Conservation (phyloP, 2,329 filamentous ascomycete species). For the Mycosphaerella sp. region DNA sequence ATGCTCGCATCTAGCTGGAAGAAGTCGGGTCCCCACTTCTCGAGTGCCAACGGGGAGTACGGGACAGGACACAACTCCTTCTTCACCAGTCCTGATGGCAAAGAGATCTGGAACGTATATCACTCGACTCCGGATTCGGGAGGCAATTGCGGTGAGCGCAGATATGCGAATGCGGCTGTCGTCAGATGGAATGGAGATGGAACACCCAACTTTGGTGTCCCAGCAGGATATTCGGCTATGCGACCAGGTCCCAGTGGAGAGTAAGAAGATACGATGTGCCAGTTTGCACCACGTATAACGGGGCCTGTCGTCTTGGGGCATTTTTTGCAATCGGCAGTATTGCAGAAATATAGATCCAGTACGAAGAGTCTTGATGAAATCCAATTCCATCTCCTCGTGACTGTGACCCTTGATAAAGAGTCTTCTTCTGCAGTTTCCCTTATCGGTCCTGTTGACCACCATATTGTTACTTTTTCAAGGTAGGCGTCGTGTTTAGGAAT, state of each 20-base stretch:
- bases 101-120: slow-evolving; percentile 51
- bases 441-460: too few relatives aligned
- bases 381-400: too few relatives aligned
- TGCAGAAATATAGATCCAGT: too few relatives aligned
- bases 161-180: slow-evolving; percentile 50
- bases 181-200: slow-evolving; percentile 48
- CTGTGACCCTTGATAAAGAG: too few relatives aligned
- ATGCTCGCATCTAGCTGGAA: slow-evolving; percentile 42
- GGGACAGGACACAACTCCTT: slow-evolving; percentile 37
- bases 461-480: too few relatives aligned
- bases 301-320: too few relatives aligned
- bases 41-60: slow-evolving; percentile 51
- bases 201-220: slow-evolving; percentile 47
- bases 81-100: slow-evolving; percentile 51
- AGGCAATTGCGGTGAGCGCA: slow-evolving; percentile 47
- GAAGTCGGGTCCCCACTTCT: slow-evolving; percentile 49
- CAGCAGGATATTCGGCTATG: slow-evolving; percentile 26
- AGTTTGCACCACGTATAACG: too few relatives aligned
- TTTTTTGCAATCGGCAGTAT: too few relatives aligned
- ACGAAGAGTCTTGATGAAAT: too few relatives aligned
- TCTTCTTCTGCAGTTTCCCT: too few relatives aligned
- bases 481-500: too few relatives aligned
- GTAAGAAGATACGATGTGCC: background rate
- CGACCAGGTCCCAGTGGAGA: slow-evolving; percentile 20
- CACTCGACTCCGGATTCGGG: slow-evolving; percentile 47